These are phyloP conservation scores for Cytospora piceicola DNA, from an alignment of 2,329 filamentous ascomycete species.

Conservation along the genomic window DNA sequence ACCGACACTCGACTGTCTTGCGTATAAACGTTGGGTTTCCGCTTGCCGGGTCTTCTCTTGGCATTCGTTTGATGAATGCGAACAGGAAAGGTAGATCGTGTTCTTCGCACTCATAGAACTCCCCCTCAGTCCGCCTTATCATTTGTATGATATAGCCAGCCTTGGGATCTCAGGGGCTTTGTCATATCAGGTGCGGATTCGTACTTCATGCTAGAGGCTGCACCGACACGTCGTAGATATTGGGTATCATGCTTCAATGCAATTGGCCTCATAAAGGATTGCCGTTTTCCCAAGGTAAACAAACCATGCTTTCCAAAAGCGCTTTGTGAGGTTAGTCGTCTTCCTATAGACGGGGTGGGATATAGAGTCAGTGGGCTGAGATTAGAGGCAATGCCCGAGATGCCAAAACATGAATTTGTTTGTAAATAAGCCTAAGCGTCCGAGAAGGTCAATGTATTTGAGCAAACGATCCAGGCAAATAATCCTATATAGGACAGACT, in stretches of 20 bases:
- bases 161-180: not conserved
- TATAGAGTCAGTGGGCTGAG: too few relatives aligned
- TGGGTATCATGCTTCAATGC: not conserved
- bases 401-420: too few relatives aligned
- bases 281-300: not conserved
- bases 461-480: too few relatives aligned
- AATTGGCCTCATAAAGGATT: not conserved
- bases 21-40: not conserved
- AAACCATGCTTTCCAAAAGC: not conserved
- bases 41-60: not conserved
- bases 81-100: slow-evolving; percentile 1
- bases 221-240: not conserved
- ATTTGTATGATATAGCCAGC: not conserved
- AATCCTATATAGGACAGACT: too few relatives aligned
- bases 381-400: too few relatives aligned
- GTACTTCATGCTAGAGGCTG: not conserved
- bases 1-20: not conserved
- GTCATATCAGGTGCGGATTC: not conserved
- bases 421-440: too few relatives aligned
- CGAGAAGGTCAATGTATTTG: too few relatives aligned
- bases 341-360: too few relatives aligned
- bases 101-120: not conserved
- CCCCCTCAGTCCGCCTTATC: not conserved
- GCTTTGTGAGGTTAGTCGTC: not conserved
- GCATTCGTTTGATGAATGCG: slow-evolving; percentile 1